Evolutionary conservation across 208 protist species (phyloP).

Genomic region (Vickermania spadyakhi): DNA sequence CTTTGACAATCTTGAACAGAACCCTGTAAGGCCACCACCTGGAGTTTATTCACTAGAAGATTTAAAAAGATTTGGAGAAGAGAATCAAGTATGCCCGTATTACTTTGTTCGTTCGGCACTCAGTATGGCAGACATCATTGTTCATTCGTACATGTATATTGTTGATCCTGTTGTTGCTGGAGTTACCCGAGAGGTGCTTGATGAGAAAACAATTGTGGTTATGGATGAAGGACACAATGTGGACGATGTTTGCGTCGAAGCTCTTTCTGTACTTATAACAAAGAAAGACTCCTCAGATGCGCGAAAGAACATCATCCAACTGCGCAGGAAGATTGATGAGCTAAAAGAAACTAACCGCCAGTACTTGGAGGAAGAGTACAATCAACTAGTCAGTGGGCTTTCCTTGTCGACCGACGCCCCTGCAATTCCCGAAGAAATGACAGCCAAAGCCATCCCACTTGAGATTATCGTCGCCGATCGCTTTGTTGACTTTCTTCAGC

Average conservation of each 20-base stretch:
- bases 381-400: conserved; percentile 87
- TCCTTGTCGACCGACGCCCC: conserved; percentile 67
- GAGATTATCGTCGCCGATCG: conserved; percentile 95
- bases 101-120: conserved; percentile 84
- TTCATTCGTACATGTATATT: conserved; percentile 99
- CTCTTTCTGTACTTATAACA: conserved; percentile 95
- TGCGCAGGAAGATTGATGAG: conserved; percentile 57
- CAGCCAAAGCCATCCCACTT: conserved; percentile 93
- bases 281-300: conserved; percentile 77
- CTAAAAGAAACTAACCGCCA: conserved; percentile 84
- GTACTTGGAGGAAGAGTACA: conserved; percentile 91
- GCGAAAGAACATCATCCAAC: conserved; percentile 76
- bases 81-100: conserved; percentile 94
- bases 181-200: conserved; percentile 86
- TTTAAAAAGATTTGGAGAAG: conserved; percentile 86
- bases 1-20: conserved; percentile 68
- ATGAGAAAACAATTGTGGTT: conserved; percentile 96
- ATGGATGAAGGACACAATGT: conserved; percentile 99
- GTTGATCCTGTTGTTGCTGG: conserved; percentile 97
- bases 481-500: conserved; percentile 91
- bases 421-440: conserved; percentile 62
- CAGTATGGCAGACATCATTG: conserved; percentile 94
- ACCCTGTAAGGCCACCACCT: conserved; percentile 59
- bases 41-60: conserved; percentile 97
- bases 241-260: conserved; percentile 99